Evolutionary conservation across 202 grass and related monocot genomes (phyloP).

Genomic region (Zoysia matrella): DNA sequence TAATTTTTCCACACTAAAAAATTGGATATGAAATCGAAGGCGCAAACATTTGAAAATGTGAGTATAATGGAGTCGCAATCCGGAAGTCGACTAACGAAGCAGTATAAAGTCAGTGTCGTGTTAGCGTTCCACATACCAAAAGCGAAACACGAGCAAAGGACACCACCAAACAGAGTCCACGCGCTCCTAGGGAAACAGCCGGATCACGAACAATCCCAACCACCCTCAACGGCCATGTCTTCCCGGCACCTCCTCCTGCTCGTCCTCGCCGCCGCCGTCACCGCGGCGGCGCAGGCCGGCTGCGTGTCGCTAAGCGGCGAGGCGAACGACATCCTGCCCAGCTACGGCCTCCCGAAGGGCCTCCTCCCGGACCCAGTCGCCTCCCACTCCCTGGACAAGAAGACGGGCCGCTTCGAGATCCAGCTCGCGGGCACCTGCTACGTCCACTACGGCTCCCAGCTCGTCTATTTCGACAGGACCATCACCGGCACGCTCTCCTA

Average conservation of each 20-base stretch:
- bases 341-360: conserved; percentile 74
- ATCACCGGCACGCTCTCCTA: conserved; percentile 58
- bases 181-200: neutral
- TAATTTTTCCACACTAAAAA: neutral
- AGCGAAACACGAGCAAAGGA: neutral
- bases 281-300: neutral
- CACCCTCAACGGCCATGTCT: conserved; percentile 46
- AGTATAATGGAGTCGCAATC: neutral
- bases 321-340: conserved; percentile 63
- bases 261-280: neutral
- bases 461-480: conserved; percentile 70
- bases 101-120: neutral
- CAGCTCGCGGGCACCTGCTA: conserved; percentile 71
- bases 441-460: conserved; percentile 60
- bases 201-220: conserved; percentile 19
- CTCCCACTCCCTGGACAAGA: conserved; percentile 59
- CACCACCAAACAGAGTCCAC: neutral
- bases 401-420: conserved; percentile 66
- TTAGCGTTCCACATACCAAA: neutral
- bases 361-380: conserved; percentile 70
- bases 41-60: neutral
- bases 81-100: neutral
- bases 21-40: neutral
- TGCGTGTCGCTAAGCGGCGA: conserved; percentile 17
- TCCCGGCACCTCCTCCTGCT: neutral